Evolutionary conservation across 2,329 filamentous ascomycete species (phyloP).

Genomic region (Colletotrichum sp.): DNA sequence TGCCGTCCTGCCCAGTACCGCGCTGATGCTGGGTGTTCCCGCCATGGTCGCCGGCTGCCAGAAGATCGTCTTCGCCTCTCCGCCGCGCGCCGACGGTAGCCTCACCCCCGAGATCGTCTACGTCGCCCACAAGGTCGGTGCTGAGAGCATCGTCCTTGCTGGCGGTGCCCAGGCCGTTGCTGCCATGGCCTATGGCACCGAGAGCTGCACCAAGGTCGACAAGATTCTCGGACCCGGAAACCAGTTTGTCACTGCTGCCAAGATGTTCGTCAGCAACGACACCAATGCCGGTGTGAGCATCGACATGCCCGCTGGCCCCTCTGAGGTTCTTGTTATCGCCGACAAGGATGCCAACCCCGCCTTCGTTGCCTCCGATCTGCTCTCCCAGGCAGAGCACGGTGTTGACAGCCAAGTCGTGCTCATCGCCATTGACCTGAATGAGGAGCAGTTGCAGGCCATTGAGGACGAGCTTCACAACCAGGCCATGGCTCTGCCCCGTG

Average conservation of each 20-base stretch:
- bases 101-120: slow-evolving; percentile 98
- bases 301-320: slow-evolving; percentile 97
- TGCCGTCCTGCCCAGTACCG: slow-evolving; percentile 94
- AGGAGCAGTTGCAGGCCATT: slow-evolving; percentile 78
- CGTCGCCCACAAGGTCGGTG: slow-evolving; percentile 94
- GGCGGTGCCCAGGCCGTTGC: slow-evolving; percentile 96
- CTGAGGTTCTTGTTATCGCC: slow-evolving; percentile 94
- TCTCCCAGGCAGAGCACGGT: slow-evolving; percentile 96
- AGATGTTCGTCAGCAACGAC: slow-evolving; percentile 98
- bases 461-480: slow-evolving; percentile 91
- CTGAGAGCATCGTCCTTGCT: slow-evolving; percentile 93
- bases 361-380: slow-evolving; percentile 92
- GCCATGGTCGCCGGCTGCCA: slow-evolving; percentile 97
- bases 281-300: slow-evolving; percentile 95
- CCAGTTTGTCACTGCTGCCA: slow-evolving; percentile 97
- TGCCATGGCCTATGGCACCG: slow-evolving; percentile 96
- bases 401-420: slow-evolving; percentile 95
- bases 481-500: slow-evolving; percentile 84
- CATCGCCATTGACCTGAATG: slow-evolving; percentile 80
- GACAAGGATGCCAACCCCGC: slow-evolving; percentile 88
- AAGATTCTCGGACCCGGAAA: slow-evolving; percentile 98
- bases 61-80: slow-evolving; percentile 92
- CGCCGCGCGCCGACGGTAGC: slow-evolving; percentile 86
- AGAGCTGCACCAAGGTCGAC: slow-evolving; percentile 94
- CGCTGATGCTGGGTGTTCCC: slow-evolving; percentile 96